These are phyloP conservation scores for Abrus pulchellus DNA, from an alignment of 306 rosid species.

Conservation along the genomic window DNA sequence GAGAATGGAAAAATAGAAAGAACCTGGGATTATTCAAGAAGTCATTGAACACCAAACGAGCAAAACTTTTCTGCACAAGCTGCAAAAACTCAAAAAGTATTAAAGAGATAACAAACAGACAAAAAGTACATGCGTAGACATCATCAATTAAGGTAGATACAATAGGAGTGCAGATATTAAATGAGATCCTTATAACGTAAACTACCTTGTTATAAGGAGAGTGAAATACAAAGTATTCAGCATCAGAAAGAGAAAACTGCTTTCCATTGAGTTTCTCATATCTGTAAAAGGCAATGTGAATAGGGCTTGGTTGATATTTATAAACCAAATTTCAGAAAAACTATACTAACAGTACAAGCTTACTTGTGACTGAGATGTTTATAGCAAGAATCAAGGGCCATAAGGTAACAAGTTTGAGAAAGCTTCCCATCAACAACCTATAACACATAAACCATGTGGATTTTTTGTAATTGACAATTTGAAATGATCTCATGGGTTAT, in stretches of 20 bases:
- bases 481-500: slow-evolving; percentile 12
- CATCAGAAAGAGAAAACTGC: slow-evolving; percentile 73
- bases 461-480: slow-evolving; percentile 34
- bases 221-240: slow-evolving; percentile 83
- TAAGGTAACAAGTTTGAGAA: slow-evolving; percentile 87
- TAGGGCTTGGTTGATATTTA: slow-evolving; percentile 19
- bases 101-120: neutral
- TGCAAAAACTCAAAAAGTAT: slow-evolving; percentile 52
- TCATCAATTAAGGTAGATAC: slow-evolving; percentile 9
- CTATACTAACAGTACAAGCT: slow-evolving; percentile 46
- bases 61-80: slow-evolving; percentile 96
- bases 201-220: slow-evolving; percentile 91
- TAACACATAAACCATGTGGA: slow-evolving; percentile 38
- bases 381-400: slow-evolving; percentile 90
- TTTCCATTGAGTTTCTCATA: slow-evolving; percentile 79
- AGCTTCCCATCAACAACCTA: slow-evolving; percentile 97
- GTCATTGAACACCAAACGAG: slow-evolving; percentile 81
- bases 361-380: slow-evolving; percentile 72
- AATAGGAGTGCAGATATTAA: neutral
- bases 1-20: slow-evolving; percentile 21
- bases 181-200: slow-evolving; percentile 36
- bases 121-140: neutral
- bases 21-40: slow-evolving; percentile 76
- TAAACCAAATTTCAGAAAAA: slow-evolving; percentile 27
- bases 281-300: slow-evolving; percentile 56